These are phyloP conservation scores for Eurotiales sp. DNA, from an alignment of 2,329 filamentous ascomycete genomes.

Conservation along the genomic window DNA sequence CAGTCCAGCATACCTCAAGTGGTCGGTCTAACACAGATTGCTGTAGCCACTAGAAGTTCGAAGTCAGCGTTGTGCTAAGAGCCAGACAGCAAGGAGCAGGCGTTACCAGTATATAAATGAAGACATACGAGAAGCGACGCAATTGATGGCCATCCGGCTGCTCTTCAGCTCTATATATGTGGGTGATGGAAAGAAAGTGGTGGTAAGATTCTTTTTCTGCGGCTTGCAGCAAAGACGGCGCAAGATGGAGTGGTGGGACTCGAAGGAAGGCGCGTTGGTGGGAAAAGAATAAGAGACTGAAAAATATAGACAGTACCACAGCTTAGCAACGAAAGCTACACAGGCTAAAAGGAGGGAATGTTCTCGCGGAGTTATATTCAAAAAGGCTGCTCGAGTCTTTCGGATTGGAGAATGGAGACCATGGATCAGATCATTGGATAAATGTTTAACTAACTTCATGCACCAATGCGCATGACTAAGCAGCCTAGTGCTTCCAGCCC, in stretches of 20 bases:
- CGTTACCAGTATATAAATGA: constrained; percentile 5
- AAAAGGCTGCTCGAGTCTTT: too few species aligned
- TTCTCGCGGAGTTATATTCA: too few species aligned
- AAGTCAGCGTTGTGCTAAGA: background rate
- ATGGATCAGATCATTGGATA: too few species aligned
- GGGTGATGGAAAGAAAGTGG: background rate
- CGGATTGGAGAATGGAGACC: too few species aligned
- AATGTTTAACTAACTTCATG: too few species aligned
- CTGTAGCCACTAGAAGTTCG: constrained; percentile 2
- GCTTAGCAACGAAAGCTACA: too few species aligned
- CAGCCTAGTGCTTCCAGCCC: too few species aligned
- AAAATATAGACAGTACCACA: too few species aligned
- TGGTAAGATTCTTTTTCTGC: constrained; percentile 9
- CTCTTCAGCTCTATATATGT: background rate
- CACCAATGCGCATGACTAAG: too few species aligned
- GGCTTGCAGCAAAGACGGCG: constrained; percentile 7
- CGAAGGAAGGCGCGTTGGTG: too few species aligned
- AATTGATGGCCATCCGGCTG: background rate
- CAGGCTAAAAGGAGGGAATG: too few species aligned
- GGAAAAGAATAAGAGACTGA: too few species aligned
- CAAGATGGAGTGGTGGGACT: constrained; percentile 11
- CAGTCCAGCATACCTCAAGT: constrained; percentile 5
- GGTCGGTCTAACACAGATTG: constrained; percentile 10
- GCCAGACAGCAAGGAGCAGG: background rate
- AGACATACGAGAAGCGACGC: constrained; percentile 6